Conservation (phyloP, 2,329 filamentous ascomycete genomes). For the Aspergillus texensis region DNA sequence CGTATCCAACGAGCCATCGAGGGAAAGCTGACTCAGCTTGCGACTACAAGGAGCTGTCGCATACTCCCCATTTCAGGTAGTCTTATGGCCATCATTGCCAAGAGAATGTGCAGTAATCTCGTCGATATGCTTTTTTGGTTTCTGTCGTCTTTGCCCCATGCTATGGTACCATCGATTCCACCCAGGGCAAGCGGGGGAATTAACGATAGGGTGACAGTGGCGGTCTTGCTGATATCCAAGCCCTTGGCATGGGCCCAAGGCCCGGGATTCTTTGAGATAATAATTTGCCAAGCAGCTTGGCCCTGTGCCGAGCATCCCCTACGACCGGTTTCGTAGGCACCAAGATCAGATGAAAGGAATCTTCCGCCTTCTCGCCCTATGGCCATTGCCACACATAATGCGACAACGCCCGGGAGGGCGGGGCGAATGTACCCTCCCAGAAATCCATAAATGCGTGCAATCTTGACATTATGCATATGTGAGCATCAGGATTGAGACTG, state of each 20-base stretch:
- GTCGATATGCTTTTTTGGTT: not conserved
- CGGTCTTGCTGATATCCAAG: not conserved
- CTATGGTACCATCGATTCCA: not conserved
- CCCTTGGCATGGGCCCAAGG: not conserved
- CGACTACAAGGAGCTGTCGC: not conserved
- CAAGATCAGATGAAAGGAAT: not conserved
- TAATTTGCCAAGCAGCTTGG: constrained; percentile 2
- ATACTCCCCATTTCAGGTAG: too few species aligned
- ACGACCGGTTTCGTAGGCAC: not conserved
- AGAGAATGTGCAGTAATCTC: not conserved
- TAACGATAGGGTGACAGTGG: not conserved
- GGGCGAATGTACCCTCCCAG: not conserved
- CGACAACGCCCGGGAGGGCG: not conserved
- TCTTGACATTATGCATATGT: not conserved
- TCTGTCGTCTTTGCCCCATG: not conserved
- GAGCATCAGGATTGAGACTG: not conserved
- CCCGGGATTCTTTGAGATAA: not conserved
- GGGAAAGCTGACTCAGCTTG: not conserved
- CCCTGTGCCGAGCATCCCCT: not conserved
- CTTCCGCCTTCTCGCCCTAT: not conserved
- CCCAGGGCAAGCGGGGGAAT: not conserved
- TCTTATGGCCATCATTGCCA: not conserved
- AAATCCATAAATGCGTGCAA: not conserved
- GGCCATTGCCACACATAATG: not conserved
- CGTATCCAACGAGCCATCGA: not conserved